phyloP scores from a whole-genome alignment of 2,329 filamentous ascomycete species.

The Dendrostoma leiphaemia region DNA sequence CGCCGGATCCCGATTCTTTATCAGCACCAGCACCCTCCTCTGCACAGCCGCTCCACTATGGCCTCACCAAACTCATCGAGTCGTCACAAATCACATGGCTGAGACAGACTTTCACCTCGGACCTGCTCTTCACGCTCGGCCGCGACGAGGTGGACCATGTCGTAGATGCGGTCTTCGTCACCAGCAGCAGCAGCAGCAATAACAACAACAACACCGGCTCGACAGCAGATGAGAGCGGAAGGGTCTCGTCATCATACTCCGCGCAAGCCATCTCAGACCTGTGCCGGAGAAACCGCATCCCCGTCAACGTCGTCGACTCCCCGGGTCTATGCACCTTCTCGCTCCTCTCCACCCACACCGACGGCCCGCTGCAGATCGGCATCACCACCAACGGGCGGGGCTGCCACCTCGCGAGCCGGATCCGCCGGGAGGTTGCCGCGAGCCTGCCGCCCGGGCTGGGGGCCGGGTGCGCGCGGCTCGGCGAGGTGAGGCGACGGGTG shows the following conservation, averaged over 20 bases:
- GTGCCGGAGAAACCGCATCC: constrained; percentile 79
- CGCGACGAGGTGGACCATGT: constrained; percentile 72
- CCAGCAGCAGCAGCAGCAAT: constrained; percentile 33
- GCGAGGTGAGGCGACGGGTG: constrained; percentile 67
- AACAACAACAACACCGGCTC: constrained; percentile 32
- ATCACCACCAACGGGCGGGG: constrained; percentile 94
- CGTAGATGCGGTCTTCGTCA: constrained; percentile 93
- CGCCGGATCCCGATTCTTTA: constrained; percentile 47
- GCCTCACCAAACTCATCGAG: constrained; percentile 62
- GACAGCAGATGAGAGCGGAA: constrained; percentile 43
- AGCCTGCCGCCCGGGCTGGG: constrained; percentile 76
- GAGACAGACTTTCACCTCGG: constrained; percentile 63
- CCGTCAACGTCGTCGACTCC: constrained; percentile 88
- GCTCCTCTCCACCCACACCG: constrained; percentile 81
- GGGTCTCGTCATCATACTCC: background rate
- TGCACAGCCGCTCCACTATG: constrained; percentile 56
- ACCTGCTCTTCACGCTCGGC: constrained; percentile 74
- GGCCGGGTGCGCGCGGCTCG: constrained; percentile 72
- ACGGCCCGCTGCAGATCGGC: constrained; percentile 90
- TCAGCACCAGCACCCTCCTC: background rate
- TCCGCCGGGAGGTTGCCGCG: constrained; percentile 83
- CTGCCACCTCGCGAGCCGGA: constrained; percentile 87
- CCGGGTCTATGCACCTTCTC: constrained; percentile 86
- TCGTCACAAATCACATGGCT: constrained; percentile 66
- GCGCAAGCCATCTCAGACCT: constrained; percentile 63